phyloP scores from a whole-genome alignment of 2,329 filamentous ascomycete species.

The Diaporthe sp. region DNA sequence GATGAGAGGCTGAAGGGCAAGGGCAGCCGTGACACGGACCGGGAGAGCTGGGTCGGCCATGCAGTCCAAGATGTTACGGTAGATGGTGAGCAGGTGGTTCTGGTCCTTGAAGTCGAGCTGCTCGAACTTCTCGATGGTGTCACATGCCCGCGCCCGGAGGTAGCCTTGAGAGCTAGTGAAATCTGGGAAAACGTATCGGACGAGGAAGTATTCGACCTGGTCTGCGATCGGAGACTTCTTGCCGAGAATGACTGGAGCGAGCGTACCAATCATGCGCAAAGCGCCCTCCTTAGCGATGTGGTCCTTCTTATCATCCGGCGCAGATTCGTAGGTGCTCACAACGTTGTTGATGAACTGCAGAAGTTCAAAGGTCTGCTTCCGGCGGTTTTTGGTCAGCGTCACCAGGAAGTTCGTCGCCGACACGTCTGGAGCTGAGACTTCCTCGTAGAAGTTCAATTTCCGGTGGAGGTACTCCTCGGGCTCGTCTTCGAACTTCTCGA shows the following conservation, averaged over 20 bases:
- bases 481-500: slow-evolving; percentile 94
- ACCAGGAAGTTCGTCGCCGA: slow-evolving; percentile 97
- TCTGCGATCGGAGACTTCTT: slow-evolving; percentile 99
- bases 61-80: slow-evolving; percentile 95
- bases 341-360: slow-evolving; percentile 95
- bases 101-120: slow-evolving; percentile 96
- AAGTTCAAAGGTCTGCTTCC: slow-evolving; percentile 96
- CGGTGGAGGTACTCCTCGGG: slow-evolving; percentile 97
- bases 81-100: slow-evolving; percentile 95
- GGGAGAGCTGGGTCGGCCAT: slow-evolving; percentile 96
- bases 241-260: slow-evolving; percentile 92
- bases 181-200: slow-evolving; percentile 97
- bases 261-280: slow-evolving; percentile 94
- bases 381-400: slow-evolving; percentile 91
- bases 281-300: slow-evolving; percentile 97
- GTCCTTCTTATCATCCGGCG: slow-evolving; percentile 90
- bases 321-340: slow-evolving; percentile 91
- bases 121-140: slow-evolving; percentile 98
- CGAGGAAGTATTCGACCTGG: slow-evolving; percentile 98
- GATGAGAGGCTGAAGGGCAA: slow-evolving; percentile 95
- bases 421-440: slow-evolving; percentile 94
- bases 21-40: slow-evolving; percentile 92
- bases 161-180: slow-evolving; percentile 94
- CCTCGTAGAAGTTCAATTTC: slow-evolving; percentile 98
- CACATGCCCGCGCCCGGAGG: slow-evolving; percentile 93